A percentile compares a stretch with the other conserved stretches of the same genome.
Evolutionary conservation across 192 early-diverging fungal species (phyloP).

Genomic region (Coemansia sp.): DNA sequence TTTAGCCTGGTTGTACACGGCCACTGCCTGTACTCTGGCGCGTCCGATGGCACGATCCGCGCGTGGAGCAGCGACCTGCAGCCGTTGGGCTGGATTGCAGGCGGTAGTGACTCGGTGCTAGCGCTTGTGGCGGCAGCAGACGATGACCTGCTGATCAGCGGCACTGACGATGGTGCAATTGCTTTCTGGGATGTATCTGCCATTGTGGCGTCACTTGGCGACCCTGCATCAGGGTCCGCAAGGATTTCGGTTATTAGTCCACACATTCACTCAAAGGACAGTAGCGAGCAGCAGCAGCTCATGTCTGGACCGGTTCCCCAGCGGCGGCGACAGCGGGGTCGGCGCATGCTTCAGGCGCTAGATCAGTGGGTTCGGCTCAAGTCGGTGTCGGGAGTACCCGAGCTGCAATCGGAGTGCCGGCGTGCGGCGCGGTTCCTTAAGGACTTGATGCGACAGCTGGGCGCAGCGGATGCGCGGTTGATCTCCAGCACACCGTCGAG

Average conservation of each 20-base stretch:
- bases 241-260: neutral
- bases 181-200: conserved; percentile 59
- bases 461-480: conserved; percentile 58
- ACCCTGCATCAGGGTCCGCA: neutral
- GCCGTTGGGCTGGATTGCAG: conserved; percentile 52
- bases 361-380: conserved; percentile 68
- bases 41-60: conserved; percentile 68
- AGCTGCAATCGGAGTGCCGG: conserved; percentile 69
- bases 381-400: conserved; percentile 66
- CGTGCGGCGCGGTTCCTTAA: conserved; percentile 72
- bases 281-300: neutral
- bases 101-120: conserved; percentile 60
- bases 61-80: conserved; percentile 68
- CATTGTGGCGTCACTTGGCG: neutral
- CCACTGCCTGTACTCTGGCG: conserved; percentile 60
- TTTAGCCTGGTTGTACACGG: conserved; percentile 54
- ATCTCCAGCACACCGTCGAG: conserved; percentile 60
- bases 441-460: conserved; percentile 64
- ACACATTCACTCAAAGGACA: neutral
- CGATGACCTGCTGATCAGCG: conserved; percentile 57
- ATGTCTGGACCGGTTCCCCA: neutral
- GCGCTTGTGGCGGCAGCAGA: conserved; percentile 42
- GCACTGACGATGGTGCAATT: conserved; percentile 61
- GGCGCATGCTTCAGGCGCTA: conserved; percentile 60
- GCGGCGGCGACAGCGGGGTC: conserved; percentile 15